Evolutionary conservation across 192 early-diverging fungal species (phyloP).

Genomic region (Entomortierella parvispora): DNA sequence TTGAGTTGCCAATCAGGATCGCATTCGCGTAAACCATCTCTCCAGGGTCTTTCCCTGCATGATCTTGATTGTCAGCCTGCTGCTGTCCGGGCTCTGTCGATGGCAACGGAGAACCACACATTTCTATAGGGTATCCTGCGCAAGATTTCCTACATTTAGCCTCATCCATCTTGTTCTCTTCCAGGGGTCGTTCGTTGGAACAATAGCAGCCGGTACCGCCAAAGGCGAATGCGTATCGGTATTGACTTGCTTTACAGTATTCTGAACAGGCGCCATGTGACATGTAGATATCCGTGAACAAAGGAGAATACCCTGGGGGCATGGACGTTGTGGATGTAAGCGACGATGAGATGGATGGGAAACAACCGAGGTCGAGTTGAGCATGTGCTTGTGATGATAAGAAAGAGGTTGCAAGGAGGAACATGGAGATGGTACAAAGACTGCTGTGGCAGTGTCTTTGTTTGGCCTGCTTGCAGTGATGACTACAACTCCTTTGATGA

Average conservation of each 20-base stretch:
- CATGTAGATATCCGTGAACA: slow-evolving; percentile 30
- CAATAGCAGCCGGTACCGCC: slow-evolving; percentile 19
- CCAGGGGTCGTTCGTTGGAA: slow-evolving; percentile 2
- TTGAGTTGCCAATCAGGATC: slow-evolving; percentile 9
- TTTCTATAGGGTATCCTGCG: slow-evolving; percentile 34
- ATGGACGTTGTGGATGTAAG: background rate
- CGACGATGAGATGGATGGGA: background rate
- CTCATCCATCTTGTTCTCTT: slow-evolving; percentile 14
- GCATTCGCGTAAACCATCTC: slow-evolving; percentile 22
- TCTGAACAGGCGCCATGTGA: slow-evolving; percentile 23
- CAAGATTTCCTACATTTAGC: slow-evolving; percentile 12
- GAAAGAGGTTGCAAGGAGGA: background rate
- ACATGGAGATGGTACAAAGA: background rate
- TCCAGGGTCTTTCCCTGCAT: no score
- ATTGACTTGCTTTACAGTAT: slow-evolving; percentile 16
- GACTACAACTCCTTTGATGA: no score
- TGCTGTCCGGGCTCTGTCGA: background rate
- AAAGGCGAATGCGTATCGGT: slow-evolving; percentile 4
- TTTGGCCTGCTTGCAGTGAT: no score
- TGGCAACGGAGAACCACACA: slow-evolving; percentile 19
- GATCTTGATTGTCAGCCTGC: background rate
- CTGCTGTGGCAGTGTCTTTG: no score
- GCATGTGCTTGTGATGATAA: slow-evolving; percentile 8
- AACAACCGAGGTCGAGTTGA: slow-evolving; percentile 23
- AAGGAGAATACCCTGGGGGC: slow-evolving; percentile 1